A percentile compares a stretch with the other conserved stretches of the same genome.
phyloP scores from a whole-genome alignment of 2,329 filamentous ascomycete species.

The Pseudogymnoascus sp. region DNA sequence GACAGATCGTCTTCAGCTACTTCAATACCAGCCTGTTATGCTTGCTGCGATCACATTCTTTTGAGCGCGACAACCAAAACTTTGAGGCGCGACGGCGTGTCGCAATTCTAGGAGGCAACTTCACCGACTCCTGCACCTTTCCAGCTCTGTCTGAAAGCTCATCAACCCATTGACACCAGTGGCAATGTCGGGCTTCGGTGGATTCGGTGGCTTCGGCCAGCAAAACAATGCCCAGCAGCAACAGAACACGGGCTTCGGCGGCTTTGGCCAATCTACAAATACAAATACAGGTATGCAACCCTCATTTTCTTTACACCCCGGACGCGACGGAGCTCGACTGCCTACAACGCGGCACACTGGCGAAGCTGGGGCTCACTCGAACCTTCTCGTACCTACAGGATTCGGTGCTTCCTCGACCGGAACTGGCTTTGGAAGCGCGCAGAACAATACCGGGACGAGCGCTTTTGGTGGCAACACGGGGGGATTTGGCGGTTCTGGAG shows the following conservation, averaged over 20 bases:
- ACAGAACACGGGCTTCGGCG: constrained; percentile 46
- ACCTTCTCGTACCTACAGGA: constrained; percentile 28
- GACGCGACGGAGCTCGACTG: constrained; percentile 14
- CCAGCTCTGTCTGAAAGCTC: constrained; percentile 11
- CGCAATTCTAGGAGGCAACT: not conserved
- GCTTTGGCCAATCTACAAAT: constrained; percentile 34
- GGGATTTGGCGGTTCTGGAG: constrained; percentile 29
- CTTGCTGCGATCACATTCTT: not conserved
- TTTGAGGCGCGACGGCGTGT: constrained; percentile 8
- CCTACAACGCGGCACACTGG: constrained; percentile 15
- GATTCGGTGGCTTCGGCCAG: constrained; percentile 51
- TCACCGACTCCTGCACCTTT: not conserved
- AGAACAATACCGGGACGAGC: constrained; percentile 29
- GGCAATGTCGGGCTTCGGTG: constrained; percentile 32
- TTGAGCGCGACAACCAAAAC: constrained; percentile 7
- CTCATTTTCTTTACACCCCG: constrained; percentile 12
- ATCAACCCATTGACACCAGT: constrained; percentile 11
- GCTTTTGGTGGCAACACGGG: constrained; percentile 32
- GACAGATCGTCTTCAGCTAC: constrained; percentile 5
- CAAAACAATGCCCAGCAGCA: constrained; percentile 38
- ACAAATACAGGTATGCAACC: constrained; percentile 29
- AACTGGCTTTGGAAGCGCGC: constrained; percentile 32
- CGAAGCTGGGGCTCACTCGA: constrained; percentile 28
- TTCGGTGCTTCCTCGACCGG: constrained; percentile 33
- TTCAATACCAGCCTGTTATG: constrained; percentile 1